Base-by-base conservation (phyloP, 805 yeast species). In the Wickerhamomyces xylosicus region DNA sequence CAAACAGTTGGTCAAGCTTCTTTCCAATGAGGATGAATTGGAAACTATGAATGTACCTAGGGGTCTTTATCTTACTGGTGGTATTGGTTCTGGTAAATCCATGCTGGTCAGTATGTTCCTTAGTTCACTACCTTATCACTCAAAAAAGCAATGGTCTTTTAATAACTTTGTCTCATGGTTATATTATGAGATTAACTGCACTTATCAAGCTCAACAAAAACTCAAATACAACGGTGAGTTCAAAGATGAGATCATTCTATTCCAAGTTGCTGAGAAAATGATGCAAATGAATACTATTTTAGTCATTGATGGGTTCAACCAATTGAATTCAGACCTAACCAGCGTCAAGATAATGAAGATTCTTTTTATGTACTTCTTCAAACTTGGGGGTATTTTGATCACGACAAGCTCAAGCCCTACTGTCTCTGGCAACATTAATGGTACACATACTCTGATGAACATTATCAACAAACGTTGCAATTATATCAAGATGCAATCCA, bases 41-140 rank as follows among this genome's bases (percentile, higher is more conserved):
- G 48, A 57, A 4, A 63, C 71, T 39, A 62, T 75, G 40, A 64
- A 71, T 1, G 66, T 83, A 0, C 87, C 87, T 0, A 79, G 71
- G 41, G 89, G 89, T 0, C 57, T 81, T 5, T 52, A 77, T 35
- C 54, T 77, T 5, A 75, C 74, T 55, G 84, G 83, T 3, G 82
- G 72, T 42, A 84, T 77, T 4, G 89, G 89, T 0, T 75, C 83
- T 47, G 89, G 89, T 1, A 81, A 81, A 51, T 74, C 85, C 2
- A 72, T 81, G 79, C 54, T 81, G 36, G 72, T 81, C 73, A 86
- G 80, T 47, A 71, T 81, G 17, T 80, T 81, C 59, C 85, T 86
- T 1, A 63, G 64, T 36, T 66, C 79, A 1, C 59, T 81, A 21
- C 89, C 87, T 0, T 74, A 76, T 43, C 61, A 63, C 19, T 70